These are phyloP conservation scores for Pezicula carpinea DNA, from an alignment of 2,329 filamentous ascomycete species.

Conservation along the genomic window DNA sequence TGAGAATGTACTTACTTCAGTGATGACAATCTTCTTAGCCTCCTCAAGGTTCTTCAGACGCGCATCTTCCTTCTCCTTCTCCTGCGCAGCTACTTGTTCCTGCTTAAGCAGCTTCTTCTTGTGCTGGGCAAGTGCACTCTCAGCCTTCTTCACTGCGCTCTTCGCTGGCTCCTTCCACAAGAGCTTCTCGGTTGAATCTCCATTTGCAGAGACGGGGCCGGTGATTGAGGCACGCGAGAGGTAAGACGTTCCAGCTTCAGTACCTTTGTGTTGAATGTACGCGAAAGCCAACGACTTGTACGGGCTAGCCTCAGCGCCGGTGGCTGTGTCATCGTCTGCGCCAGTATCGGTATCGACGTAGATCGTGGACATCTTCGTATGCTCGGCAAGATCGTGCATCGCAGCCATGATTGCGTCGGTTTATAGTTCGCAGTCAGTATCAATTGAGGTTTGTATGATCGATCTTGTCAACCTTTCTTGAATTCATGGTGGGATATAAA, in stretches of 20 bases:
- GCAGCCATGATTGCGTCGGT: slow-evolving; percentile 23
- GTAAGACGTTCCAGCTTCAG: slow-evolving; percentile 53
- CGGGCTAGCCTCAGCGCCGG: slow-evolving; percentile 67
- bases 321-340: slow-evolving; percentile 60
- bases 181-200: slow-evolving; percentile 58
- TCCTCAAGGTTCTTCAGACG: slow-evolving; percentile 69
- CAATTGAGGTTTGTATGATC: slow-evolving; percentile 7
- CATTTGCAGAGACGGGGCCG: slow-evolving; percentile 53
- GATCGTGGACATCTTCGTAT: slow-evolving; percentile 46
- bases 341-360: slow-evolving; percentile 82
- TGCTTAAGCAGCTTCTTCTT: slow-evolving; percentile 84
- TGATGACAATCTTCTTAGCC: slow-evolving; percentile 70
- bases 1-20: slow-evolving; percentile 35
- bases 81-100: slow-evolving; percentile 64
- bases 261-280: slow-evolving; percentile 61
- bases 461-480: neutral
- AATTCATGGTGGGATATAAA: neutral
- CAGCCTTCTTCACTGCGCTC: slow-evolving; percentile 80
- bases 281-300: slow-evolving; percentile 80
- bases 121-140: slow-evolving; percentile 66
- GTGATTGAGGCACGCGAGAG: slow-evolving; percentile 64
- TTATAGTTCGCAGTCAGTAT: slow-evolving; percentile 14
- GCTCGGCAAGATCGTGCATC: slow-evolving; percentile 45
- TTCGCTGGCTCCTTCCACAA: slow-evolving; percentile 81
- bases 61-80: slow-evolving; percentile 69